Evolutionary conservation across 441 rosid species (phyloP).

Genomic region (Mallotus repandus): DNA sequence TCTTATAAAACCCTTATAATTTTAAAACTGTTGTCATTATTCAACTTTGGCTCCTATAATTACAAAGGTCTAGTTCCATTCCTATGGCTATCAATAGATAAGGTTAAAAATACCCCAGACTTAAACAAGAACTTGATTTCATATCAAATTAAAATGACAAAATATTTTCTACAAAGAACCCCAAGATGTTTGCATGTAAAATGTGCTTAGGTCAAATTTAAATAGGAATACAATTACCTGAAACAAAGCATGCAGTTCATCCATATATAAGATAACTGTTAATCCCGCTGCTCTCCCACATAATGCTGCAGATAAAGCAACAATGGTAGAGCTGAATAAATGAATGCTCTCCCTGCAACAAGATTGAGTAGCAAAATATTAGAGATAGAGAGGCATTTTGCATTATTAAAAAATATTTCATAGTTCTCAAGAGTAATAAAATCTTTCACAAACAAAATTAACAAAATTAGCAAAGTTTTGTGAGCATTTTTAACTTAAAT

Average conservation of each 20-base stretch:
- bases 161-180: background rate
- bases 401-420: too few species aligned
- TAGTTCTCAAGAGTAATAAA: too few species aligned
- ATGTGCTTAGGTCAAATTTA: conserved; percentile 1
- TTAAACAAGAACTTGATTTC: background rate
- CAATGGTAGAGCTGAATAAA: conserved; percentile 48
- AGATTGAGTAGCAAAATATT: too few species aligned
- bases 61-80: background rate
- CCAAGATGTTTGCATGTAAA: conserved; percentile 6
- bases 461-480: background rate
- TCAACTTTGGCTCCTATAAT: background rate
- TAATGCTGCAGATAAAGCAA: conserved; percentile 53
- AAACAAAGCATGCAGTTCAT: conserved; percentile 57
- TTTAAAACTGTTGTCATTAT: too few species aligned
- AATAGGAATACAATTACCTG: conserved; percentile 50
- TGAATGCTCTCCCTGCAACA: conserved; percentile 68
- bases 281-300: conserved; percentile 61
- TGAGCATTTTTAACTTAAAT: background rate
- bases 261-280: conserved; percentile 44
- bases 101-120: background rate
- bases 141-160: background rate
- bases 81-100: background rate
- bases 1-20: too few species aligned
- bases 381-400: too few species aligned
- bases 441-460: too few species aligned